Evolutionary conservation across 2,329 filamentous ascomycete genomes (phyloP).

Genomic region (Nemania serpens): DNA sequence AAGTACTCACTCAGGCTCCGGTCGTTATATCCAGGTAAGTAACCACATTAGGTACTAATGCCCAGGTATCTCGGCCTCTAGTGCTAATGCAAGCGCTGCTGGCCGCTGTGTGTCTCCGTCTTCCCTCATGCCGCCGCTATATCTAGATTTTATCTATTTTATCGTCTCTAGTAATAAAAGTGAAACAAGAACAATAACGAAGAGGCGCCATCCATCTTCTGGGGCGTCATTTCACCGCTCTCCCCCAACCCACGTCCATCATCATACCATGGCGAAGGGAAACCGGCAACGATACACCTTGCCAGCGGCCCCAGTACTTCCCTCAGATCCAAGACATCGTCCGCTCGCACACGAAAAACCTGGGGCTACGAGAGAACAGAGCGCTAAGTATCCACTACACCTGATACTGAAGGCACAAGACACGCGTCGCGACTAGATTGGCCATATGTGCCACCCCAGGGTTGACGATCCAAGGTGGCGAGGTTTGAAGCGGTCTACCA

Average conservation of each 20-base stretch:
- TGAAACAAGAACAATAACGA: no score
- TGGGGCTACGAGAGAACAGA: neutral
- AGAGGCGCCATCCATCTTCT: no score
- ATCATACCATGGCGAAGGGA: no score
- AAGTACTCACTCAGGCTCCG: no score
- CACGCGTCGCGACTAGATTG: neutral
- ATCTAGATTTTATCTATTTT: no score
- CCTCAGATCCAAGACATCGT: no score
- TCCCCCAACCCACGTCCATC: neutral
- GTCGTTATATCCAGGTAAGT: neutral
- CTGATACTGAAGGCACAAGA: slow-evolving; percentile 4
- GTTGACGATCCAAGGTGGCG: neutral
- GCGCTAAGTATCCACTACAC: neutral
- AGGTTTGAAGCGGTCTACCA: neutral
- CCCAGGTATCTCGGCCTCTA: neutral
- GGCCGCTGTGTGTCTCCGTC: neutral
- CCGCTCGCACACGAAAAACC: neutral
- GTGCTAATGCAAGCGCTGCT: neutral
- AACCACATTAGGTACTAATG: neutral
- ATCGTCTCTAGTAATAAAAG: no score
- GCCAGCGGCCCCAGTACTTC: no score
- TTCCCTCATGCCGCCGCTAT: no score
- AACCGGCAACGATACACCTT: neutral
- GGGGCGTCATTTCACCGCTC: neutral
- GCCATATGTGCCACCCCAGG: slow-evolving; percentile 2